phyloP scores from a whole-genome alignment of 306 rosid species.

The Cercis canadensis region DNA sequence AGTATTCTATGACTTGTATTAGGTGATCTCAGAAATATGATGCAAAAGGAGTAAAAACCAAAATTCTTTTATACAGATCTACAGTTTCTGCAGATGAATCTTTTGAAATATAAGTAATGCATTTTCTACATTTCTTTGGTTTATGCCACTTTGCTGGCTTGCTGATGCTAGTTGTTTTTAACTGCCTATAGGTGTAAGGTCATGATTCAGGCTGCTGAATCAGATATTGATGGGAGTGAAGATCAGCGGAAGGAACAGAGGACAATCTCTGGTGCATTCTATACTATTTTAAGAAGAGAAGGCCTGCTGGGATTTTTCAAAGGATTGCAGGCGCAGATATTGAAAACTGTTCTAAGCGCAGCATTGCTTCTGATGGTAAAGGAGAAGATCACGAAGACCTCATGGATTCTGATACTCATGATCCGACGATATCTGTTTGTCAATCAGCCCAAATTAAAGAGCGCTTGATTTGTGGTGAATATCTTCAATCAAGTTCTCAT shows the following conservation, averaged over 20 bases:
- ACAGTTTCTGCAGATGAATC: slow-evolving; percentile 21
- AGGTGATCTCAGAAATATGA: not conserved
- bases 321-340: slow-evolving; percentile 87
- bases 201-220: slow-evolving; percentile 87
- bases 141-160: slow-evolving; percentile 23
- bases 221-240: slow-evolving; percentile 52
- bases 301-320: slow-evolving; percentile 88
- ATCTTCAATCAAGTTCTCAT: slow-evolving; percentile 16
- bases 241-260: slow-evolving; percentile 57
- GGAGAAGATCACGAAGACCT: slow-evolving; percentile 82
- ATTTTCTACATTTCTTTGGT: slow-evolving; percentile 5
- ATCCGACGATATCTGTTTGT: slow-evolving; percentile 60
- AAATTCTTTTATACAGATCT: too few relatives aligned
- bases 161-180: slow-evolving; percentile 35
- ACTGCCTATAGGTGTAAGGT: slow-evolving; percentile 76
- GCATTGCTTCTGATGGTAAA: slow-evolving; percentile 91
- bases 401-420: slow-evolving; percentile 76
- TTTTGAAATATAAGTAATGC: slow-evolving; percentile 17
- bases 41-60: slow-evolving; percentile 9
- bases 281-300: slow-evolving; percentile 78
- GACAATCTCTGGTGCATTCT: slow-evolving; percentile 73
- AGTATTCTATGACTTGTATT: not conserved
- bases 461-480: slow-evolving; percentile 40
- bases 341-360: slow-evolving; percentile 92
- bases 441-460: slow-evolving; percentile 60